These are phyloP conservation scores for Mycena epipterygia DNA, from an alignment of 768 basidiomycete genomes.

Conservation along the genomic window DNA sequence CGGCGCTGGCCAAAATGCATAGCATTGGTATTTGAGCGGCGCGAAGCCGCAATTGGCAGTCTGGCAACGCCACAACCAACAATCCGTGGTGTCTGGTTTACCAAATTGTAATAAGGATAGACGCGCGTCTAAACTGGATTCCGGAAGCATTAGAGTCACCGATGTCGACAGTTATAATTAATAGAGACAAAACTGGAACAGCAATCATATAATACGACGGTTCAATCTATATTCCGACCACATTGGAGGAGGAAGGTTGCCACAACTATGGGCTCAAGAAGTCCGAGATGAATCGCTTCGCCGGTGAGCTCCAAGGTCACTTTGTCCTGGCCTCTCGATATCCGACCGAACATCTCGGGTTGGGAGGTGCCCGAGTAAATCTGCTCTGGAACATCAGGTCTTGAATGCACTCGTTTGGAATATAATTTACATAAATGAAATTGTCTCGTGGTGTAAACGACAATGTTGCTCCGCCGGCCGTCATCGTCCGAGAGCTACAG, in stretches of 20 bases:
- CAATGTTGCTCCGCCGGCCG: constrained; percentile 2
- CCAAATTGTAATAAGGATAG: no score
- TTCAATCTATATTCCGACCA: constrained; percentile 61
- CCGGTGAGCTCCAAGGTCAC: constrained; percentile 61
- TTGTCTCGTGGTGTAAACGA: constrained; percentile 31
- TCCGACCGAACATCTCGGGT: constrained; percentile 52
- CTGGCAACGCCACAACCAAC: no score
- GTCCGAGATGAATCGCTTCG: constrained; percentile 59
- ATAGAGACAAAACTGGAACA: no score
- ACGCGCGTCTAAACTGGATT: no score
- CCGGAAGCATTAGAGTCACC: no score
- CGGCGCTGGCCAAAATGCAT: no score
- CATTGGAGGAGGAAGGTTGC: constrained; percentile 60
- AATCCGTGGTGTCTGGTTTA: no score
- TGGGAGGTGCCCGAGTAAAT: constrained; percentile 19
- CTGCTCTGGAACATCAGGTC: not conserved
- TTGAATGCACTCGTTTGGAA: not conserved
- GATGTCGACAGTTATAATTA: no score
- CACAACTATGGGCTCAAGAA: constrained; percentile 61
- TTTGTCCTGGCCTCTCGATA: constrained; percentile 44
- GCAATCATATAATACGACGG: no score
- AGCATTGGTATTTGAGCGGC: no score
- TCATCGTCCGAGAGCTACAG: constrained; percentile 26
- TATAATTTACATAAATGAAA: constrained; percentile 34
- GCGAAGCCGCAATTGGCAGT: no score